Conservation (phyloP, 2,329 filamentous ascomycete species). For the Aspergillus transmontanensis region DNA sequence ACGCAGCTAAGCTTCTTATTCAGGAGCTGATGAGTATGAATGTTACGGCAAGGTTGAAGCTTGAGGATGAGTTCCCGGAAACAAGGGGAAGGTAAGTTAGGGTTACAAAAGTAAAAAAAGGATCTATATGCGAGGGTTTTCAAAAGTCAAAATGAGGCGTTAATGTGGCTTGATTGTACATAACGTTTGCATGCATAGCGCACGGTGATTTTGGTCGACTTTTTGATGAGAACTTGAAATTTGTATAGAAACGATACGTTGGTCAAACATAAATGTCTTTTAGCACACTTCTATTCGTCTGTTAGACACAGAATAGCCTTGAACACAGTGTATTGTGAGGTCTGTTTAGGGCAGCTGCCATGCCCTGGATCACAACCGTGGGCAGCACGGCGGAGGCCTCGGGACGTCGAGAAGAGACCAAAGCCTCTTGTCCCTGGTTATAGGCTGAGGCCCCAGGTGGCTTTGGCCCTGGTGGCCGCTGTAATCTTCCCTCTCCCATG, state of each 20-base stretch:
- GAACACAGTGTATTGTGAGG: not conserved
- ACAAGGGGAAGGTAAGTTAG: slow-evolving; percentile 36
- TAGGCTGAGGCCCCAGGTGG: too few species aligned
- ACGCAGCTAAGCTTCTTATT: slow-evolving; percentile 92
- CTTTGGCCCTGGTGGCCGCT: too few species aligned
- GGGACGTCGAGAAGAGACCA: too few species aligned
- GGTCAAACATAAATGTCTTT: not conserved
- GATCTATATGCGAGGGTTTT: not conserved
- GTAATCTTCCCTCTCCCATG: too few species aligned
- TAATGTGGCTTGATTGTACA: slow-evolving; percentile 13
- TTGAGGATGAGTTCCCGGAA: slow-evolving; percentile 88
- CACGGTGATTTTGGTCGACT: slow-evolving; percentile 17
- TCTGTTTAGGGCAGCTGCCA: too few species aligned
- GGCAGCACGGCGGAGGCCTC: too few species aligned
- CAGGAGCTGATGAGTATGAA: slow-evolving; percentile 99
- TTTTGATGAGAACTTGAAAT: not conserved
- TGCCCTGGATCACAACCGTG: too few species aligned
- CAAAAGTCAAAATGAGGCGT: slow-evolving; percentile 7
- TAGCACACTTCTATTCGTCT: not conserved
- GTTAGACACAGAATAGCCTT: not conserved
- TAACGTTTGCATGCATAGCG: slow-evolving; percentile 29
- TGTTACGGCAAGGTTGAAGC: slow-evolving; percentile 85
- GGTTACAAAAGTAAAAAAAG: not conserved
- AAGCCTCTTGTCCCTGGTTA: too few species aligned
- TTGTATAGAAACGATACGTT: not conserved